Evolutionary conservation across 2,329 filamentous ascomycete species (phyloP).

Genomic region (Epichloe festucae): DNA sequence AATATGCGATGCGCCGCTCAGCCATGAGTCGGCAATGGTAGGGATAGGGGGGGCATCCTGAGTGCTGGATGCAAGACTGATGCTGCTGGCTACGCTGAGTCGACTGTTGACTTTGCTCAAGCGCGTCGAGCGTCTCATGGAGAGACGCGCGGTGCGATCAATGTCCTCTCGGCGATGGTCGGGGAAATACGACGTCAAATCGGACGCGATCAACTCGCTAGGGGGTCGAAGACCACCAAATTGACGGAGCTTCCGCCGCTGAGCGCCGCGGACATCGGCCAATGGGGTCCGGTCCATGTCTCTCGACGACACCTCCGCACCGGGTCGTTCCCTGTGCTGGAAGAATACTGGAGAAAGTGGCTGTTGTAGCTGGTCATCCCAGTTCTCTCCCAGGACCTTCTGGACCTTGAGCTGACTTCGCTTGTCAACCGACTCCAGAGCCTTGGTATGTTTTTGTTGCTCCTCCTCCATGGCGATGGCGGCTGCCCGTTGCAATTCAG

Average conservation of each 20-base stretch:
- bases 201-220: constrained; percentile 93
- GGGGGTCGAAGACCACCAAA: constrained; percentile 94
- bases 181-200: constrained; percentile 93
- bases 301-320: constrained; percentile 40
- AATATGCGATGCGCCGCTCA: constrained; percentile 36
- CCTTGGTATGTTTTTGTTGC: constrained; percentile 55
- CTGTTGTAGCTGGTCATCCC: constrained; percentile 68
- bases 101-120: constrained; percentile 88
- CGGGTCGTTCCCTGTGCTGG: constrained; percentile 52
- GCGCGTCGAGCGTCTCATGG: constrained; percentile 77
- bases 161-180: constrained; percentile 90
- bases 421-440: constrained; percentile 52
- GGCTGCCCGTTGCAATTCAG: constrained; percentile 77
- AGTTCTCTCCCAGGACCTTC: constrained; percentile 76
- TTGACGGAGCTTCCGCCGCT: constrained; percentile 48
- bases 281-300: constrained; percentile 45
- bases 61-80: constrained; percentile 84
- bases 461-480: constrained; percentile 82
- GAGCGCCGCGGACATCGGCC: constrained; percentile 30
- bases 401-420: constrained; percentile 79
- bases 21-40: constrained; percentile 88
- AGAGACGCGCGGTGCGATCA: constrained; percentile 87
- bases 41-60: constrained; percentile 91
- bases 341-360: constrained; percentile 73
- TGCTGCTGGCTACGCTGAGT: constrained; percentile 83